Conservation (phyloP, 352 stramenopile species). For the Globisporangium abappressorium region DNA sequence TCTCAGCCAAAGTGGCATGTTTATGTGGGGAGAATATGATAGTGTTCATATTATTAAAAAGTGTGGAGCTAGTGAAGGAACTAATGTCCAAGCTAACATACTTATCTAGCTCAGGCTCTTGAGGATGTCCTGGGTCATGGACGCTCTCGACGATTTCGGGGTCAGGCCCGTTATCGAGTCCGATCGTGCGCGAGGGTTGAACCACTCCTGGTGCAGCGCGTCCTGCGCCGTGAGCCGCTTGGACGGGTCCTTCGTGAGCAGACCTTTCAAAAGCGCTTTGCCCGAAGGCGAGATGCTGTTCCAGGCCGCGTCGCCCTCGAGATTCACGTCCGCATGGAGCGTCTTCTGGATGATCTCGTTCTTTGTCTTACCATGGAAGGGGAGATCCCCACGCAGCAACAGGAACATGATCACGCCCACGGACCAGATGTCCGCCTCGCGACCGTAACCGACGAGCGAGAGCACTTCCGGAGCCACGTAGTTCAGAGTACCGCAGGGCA, state of each 20-base stretch:
- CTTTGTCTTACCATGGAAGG: conserved; percentile 90
- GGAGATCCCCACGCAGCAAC: conserved; percentile 83
- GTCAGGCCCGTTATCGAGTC: conserved; percentile 16
- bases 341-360: conserved; percentile 93
- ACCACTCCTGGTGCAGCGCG: conserved; percentile 84
- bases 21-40: background rate
- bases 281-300: conserved; percentile 48
- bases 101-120: conserved; percentile 11
- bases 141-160: conserved; percentile 21
- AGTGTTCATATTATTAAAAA: conserved; percentile 13
- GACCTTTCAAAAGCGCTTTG: conserved; percentile 67
- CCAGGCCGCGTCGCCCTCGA: conserved; percentile 63
- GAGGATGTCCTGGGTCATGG: conserved; percentile 25
- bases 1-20: background rate
- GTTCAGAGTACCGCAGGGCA: conserved; percentile 91
- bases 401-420: conserved; percentile 93
- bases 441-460: conserved; percentile 83
- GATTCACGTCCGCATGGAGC: conserved; percentile 79
- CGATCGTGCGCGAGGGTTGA: conserved; percentile 26
- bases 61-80: background rate
- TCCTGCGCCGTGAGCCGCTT: conserved; percentile 79
- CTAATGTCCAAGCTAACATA: conserved; percentile 8
- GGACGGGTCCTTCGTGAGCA: conserved; percentile 83
- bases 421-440: conserved; percentile 91
- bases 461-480: conserved; percentile 94